Evolutionary conservation across 1,284 basidiomycete genomes (phyloP), one percentile per base, ranked within the genome.

Genomic region (Anthracocystis setariae): DNA sequence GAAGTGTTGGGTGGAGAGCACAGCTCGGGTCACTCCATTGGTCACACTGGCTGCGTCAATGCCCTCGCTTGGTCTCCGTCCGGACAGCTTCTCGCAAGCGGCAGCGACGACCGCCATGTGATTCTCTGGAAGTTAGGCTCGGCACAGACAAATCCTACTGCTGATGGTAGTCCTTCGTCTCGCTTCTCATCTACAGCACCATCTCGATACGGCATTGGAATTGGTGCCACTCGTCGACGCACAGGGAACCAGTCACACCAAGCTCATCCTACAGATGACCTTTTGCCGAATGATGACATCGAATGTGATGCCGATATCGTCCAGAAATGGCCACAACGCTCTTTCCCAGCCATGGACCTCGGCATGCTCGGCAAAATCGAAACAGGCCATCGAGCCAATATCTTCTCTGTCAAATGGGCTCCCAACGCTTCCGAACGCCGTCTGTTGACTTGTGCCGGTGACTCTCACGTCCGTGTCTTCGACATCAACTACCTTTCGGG

Each of bases 371-470:
- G 60, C 39, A 55, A 56, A 45, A 67, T 61, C 20, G 45, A 69
- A 12, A 66, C 70, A 13, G 73, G 73, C 1, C 94, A 97, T 84
- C 86, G 85, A 25, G 88, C 87, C 17, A 96, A 96, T 80, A 93
- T 97, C 61, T 97, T 97, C 85, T 90, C 89, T 59, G 89, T 89
- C 2, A 89, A 92, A 53, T 91, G 92, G 86, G 86, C 95, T 1
- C 92, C 93, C 0, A 85, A 88, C 40, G 29, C 71, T 29, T 50
- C 74, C 24, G 50, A 69, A 46, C 57, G 74, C 8, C 46, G 73
- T 90, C 90, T 18, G 86, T 87, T 37, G 85, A 88, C 90, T 32
- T 91, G 90, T 29, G 90, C 93, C n/a, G 89, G 90, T 8, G 92
- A 94, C 82, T 84, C 84, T 10, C 88, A 92, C 81, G 88, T 95